Percentiles rank a stretch among this genome's conserved stretches.
Conservation (phyloP, 345 rosid species). For the Mercurialis annua region DNA sequence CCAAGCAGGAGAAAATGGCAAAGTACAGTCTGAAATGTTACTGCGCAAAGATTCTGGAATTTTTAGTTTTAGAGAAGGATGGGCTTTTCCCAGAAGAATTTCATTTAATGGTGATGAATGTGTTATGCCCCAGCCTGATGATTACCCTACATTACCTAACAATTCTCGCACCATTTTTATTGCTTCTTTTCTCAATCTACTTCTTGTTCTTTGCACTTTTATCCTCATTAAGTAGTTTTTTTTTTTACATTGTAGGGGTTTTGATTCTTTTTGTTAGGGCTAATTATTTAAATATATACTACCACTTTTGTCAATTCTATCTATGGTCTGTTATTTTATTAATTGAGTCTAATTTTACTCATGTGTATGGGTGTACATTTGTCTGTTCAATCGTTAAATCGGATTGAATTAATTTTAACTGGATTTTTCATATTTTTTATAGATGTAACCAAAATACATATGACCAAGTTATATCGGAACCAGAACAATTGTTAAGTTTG, state of each 20-base stretch:
- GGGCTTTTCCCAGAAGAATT: conserved; percentile 82
- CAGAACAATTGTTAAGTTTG: too few relatives aligned
- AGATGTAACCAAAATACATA: too few relatives aligned
- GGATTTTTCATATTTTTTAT: too few relatives aligned
- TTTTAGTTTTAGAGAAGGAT: conserved; percentile 69
- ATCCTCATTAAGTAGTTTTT: neutral
- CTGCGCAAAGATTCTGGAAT: conserved; percentile 48
- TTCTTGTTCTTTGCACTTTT: conserved; percentile 13
- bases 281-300: too few relatives aligned
- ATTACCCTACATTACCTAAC: conserved; percentile 65
- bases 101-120: conserved; percentile 85
- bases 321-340: too few relatives aligned
- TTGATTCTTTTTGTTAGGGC: too few relatives aligned
- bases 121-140: conserved; percentile 80
- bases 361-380: too few relatives aligned
- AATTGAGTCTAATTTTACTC: too few relatives aligned
- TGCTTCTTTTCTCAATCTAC: conserved; percentile 13
- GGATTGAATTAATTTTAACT: too few relatives aligned
- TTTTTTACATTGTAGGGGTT: neutral
- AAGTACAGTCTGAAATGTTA: conserved; percentile 69
- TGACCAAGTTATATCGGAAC: too few relatives aligned
- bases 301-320: too few relatives aligned
- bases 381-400: too few relatives aligned
- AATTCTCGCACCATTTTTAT: conserved; percentile 11
- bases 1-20: conserved; percentile 57